A percentile compares a stretch with the other conserved stretches of the same genome.
Conservation (phyloP, 2,329 filamentous ascomycete species). For the Exophiala sp. region DNA sequence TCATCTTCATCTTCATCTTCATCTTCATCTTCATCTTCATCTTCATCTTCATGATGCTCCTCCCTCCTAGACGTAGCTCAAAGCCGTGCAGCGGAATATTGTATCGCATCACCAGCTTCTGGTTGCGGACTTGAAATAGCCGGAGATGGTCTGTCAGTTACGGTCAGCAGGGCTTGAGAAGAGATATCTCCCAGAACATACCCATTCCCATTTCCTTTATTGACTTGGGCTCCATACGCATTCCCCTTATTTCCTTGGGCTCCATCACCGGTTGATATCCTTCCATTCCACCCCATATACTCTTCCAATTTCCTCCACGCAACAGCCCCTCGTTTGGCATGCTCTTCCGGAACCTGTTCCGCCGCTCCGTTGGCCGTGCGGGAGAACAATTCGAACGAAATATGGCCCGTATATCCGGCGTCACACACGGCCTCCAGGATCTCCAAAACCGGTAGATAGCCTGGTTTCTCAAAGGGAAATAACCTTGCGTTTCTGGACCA, state of each 20-base stretch:
- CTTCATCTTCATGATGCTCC: background rate
- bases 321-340: slow-evolving; percentile 19
- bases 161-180: no score
- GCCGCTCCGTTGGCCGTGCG: slow-evolving; percentile 22
- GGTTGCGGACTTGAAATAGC: no score
- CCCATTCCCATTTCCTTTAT: no score
- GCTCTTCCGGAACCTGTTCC: slow-evolving; percentile 17
- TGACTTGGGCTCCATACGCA: no score
- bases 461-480: slow-evolving; percentile 60
- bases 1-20: no score
- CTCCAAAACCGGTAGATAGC: slow-evolving; percentile 60
- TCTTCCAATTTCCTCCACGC: slow-evolving; percentile 22
- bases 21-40: slow-evolving; percentile 2
- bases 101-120: background rate
- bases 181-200: no score
- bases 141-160: no score
- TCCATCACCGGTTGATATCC: no score
- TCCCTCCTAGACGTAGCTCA: background rate
- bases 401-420: slow-evolving; percentile 50
- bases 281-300: slow-evolving; percentile 21
- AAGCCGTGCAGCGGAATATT: slow-evolving; percentile 2
- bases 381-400: slow-evolving; percentile 28
- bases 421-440: slow-evolving; percentile 57
- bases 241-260: no score
- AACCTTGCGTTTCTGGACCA: slow-evolving; percentile 71